Evolutionary conservation across 345 rosid species (phyloP).

Genomic region (Acer negundo): DNA sequence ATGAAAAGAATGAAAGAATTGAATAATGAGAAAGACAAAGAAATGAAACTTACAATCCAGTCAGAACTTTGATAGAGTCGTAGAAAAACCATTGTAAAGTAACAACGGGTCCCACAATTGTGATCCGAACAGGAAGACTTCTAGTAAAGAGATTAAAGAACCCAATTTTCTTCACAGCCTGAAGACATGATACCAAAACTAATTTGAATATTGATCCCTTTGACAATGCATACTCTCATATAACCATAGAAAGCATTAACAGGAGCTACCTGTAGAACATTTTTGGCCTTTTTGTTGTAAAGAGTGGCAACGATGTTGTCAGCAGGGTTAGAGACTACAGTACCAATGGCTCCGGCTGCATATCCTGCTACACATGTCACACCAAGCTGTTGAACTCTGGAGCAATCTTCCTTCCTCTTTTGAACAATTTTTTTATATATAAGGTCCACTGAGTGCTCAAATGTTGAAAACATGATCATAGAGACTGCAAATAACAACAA

Average conservation of each 20-base stretch:
- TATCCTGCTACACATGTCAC: constrained; percentile 56
- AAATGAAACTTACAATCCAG: constrained; percentile 62
- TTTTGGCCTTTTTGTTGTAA: constrained; percentile 57
- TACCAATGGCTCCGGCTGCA: constrained; percentile 51
- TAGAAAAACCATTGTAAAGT: constrained; percentile 67
- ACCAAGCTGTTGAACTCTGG: constrained; percentile 49
- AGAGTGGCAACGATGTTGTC: constrained; percentile 55
- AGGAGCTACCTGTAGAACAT: constrained; percentile 44
- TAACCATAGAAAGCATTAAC: background rate
- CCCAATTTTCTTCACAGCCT: constrained; percentile 67
- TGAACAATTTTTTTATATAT: constrained; percentile 33
- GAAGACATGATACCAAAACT: constrained; percentile 8
- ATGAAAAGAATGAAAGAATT: background rate
- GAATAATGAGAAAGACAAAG: background rate
- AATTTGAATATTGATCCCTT: background rate
- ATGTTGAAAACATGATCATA: constrained; percentile 57
- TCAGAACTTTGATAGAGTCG: constrained; percentile 55
- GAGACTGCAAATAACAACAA: constrained; percentile 45
- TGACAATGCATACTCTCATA: background rate
- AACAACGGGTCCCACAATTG: constrained; percentile 60
- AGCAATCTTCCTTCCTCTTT: constrained; percentile 50
- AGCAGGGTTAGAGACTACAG: constrained; percentile 62
- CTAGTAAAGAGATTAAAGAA: constrained; percentile 53
- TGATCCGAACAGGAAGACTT: constrained; percentile 66
- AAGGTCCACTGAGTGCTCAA: constrained; percentile 53